These are phyloP conservation scores for Phytomonas sp. DNA, from an alignment of 208 protist genomes.

Conservation along the genomic window DNA sequence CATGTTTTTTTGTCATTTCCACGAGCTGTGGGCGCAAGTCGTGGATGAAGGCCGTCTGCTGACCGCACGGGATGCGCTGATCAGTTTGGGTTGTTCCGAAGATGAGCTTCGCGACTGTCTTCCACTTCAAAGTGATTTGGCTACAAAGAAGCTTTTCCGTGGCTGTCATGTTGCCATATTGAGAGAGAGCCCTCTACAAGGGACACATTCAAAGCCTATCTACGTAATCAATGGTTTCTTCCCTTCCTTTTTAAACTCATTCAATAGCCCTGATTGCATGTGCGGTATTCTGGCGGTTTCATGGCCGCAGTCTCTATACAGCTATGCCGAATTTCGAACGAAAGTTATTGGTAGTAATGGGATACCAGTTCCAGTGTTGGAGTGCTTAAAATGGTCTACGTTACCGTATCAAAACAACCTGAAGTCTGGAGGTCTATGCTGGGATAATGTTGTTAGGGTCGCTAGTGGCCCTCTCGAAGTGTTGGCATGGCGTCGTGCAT, in stretches of 20 bases:
- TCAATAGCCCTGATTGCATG: conserved; percentile 13
- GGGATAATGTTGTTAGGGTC: background rate
- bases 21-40: conserved; percentile 60
- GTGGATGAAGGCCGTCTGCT: conserved; percentile 46
- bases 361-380: background rate
- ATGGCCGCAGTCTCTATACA: conserved; percentile 37
- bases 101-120: background rate
- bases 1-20: conserved; percentile 40
- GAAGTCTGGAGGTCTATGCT: background rate
- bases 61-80: conserved; percentile 46
- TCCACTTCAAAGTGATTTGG: background rate
- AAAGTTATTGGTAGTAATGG: conserved; percentile 36
- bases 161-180: conserved; percentile 31
- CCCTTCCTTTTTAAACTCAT: conserved; percentile 31
- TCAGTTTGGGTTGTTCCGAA: conserved; percentile 13
- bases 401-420: background rate
- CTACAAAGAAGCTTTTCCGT: conserved; percentile 19
- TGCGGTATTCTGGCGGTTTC: conserved; percentile 15
- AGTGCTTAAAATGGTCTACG: background rate
- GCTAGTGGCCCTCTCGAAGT: conserved; percentile 57
- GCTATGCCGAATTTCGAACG: conserved; percentile 37
- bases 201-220: conserved; percentile 2
- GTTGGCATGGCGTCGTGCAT: conserved; percentile 54
- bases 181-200: background rate
- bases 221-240: conserved; percentile 82